Evolutionary conservation across 768 basidiomycete species (phyloP).

Genomic region (Paxillus ammoniavirescens): DNA sequence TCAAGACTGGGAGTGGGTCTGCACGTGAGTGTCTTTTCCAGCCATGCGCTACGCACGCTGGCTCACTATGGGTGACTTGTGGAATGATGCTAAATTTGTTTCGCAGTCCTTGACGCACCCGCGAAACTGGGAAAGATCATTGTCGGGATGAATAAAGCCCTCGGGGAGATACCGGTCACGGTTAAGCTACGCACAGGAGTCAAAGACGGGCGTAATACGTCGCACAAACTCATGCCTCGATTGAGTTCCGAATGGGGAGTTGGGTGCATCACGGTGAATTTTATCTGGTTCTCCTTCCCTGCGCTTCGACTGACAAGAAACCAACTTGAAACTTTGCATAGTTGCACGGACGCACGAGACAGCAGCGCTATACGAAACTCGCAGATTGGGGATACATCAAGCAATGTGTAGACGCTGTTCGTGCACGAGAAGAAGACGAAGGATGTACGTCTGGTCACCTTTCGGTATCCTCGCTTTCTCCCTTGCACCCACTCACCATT

Average conservation of each 20-base stretch:
- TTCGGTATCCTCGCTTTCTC: not conserved
- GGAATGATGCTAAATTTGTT: not conserved
- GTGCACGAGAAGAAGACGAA: constrained; percentile 66
- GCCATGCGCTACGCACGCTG: not conserved
- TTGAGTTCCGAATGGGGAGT: constrained; percentile 53
- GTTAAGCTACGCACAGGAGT: constrained; percentile 93
- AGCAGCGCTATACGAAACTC: constrained; percentile 89
- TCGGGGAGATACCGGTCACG: constrained; percentile 90
- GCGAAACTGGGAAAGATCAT: constrained; percentile 84
- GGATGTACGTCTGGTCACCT: constrained; percentile 50
- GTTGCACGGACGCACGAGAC: constrained; percentile 95
- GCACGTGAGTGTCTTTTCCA: constrained; percentile 57
- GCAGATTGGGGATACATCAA: constrained; percentile 97
- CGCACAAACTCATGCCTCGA: constrained; percentile 90
- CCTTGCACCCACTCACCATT: not conserved
- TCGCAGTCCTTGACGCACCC: constrained; percentile 76
- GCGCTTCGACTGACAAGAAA: not conserved
- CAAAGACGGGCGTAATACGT: constrained; percentile 80
- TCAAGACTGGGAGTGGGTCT: constrained; percentile 86
- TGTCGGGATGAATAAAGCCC: constrained; percentile 85
- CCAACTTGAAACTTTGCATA: constrained; percentile 29
- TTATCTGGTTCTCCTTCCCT: not conserved
- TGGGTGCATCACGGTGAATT: constrained; percentile 43
- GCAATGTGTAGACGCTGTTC: constrained; percentile 78
- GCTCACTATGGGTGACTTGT: too few species aligned